Evolutionary conservation across 768 basidiomycete genomes (phyloP), one percentile per base, ranked within the genome.

Genomic region (Daedaleopsis sinensis): DNA sequence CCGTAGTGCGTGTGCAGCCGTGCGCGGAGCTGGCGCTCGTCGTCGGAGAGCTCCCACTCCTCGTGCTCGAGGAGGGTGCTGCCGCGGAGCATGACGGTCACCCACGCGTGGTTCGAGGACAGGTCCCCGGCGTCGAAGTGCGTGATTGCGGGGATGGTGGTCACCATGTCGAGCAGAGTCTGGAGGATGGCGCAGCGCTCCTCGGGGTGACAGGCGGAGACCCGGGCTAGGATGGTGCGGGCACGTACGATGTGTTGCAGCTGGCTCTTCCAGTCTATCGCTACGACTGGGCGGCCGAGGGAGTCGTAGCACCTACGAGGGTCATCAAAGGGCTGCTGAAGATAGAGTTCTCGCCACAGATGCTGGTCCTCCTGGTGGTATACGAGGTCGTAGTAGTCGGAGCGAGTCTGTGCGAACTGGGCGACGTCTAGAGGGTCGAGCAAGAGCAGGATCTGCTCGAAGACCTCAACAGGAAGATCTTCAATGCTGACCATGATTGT

Each of bases 341-440:
- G 84, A 71, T 90, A 92, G 6, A 91, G 77, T 10, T 72, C 74
- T 9, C 87, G 80, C 90, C 90, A 92, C 16, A 72, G 43, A 39
- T 90, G 73, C 51, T 82, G 74, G 27, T 75, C 75, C 63, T 82
- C 78, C 2, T 77, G 63, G 46, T 70, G 55, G 65, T 88, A 86
- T 23, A 90, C 71, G 59, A 85, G 63, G 3, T 65, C 67, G 57
- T 76, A 72, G 52, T 82, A 75, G 16, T 67, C 62, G 5, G 72
- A 74, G 65, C 82, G 85, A 13, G 83, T 81, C 68, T 85, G 84
- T 0, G 88, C 76, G 42, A 83, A 65, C 21, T 70, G 59, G 1
- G 88, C 78, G 42, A 90, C 79, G 58, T 90, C 83, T 46, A 83
- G 67, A 5, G 90, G 90, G 66, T 89, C 84, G 61, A 82, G 79